Conservation (phyloP, 495 filamentous ascomycete species). For the Penicillium coffeae region DNA sequence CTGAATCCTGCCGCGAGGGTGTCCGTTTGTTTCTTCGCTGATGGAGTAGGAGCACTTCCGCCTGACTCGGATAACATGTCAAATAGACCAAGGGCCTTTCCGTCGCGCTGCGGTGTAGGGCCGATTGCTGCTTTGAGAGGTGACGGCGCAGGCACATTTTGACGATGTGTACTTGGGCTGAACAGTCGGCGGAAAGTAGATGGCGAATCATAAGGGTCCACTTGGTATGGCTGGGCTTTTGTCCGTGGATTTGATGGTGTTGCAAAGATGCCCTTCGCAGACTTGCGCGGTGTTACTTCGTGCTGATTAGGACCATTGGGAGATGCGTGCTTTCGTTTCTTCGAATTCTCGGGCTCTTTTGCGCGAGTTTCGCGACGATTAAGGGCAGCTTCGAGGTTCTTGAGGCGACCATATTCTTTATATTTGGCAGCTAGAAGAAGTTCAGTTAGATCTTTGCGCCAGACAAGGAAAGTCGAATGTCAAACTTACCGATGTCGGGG, state of each 20-base stretch:
- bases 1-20: slow-evolving; percentile 29
- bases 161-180: slow-evolving; percentile 53
- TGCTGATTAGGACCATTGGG: slow-evolving; percentile 18
- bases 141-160: slow-evolving; percentile 27
- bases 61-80: slow-evolving; percentile 68
- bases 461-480: no score
- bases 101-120: slow-evolving; percentile 89
- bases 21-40: slow-evolving; percentile 29
- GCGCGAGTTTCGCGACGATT: slow-evolving; percentile 24
- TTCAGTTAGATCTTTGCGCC: background rate
- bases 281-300: slow-evolving; percentile 30
- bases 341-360: slow-evolving; percentile 26
- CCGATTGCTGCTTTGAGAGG: slow-evolving; percentile 55
- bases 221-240: slow-evolving; percentile 39
- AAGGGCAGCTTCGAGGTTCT: slow-evolving; percentile 48
- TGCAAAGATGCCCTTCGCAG: slow-evolving; percentile 31
- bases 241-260: slow-evolving; percentile 46
- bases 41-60: slow-evolving; percentile 43
- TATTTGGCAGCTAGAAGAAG: slow-evolving; percentile 70
- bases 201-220: slow-evolving; percentile 57
- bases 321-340: slow-evolving; percentile 40
- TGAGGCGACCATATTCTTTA: slow-evolving; percentile 77
- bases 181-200: slow-evolving; percentile 55
- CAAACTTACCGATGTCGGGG: slow-evolving; percentile 66
- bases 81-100: slow-evolving; percentile 83